A percentile compares a stretch with the other conserved stretches of the same genome.
These are phyloP conservation scores for Pulveroboletus sp. DNA, from an alignment of 768 basidiomycete genomes.

Conservation along the genomic window DNA sequence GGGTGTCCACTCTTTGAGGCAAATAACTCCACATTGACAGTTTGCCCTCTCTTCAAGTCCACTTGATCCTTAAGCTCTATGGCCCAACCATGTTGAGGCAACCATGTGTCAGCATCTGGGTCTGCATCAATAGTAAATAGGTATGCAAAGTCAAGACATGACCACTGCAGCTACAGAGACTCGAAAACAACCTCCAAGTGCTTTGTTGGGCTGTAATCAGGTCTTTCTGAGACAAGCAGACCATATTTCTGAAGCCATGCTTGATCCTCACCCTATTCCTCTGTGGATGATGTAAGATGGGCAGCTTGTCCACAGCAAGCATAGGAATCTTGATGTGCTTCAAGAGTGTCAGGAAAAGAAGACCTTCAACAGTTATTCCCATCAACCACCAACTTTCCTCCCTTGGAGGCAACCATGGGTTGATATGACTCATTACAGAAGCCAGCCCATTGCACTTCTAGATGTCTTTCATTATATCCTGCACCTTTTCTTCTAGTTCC, in stretches of 20 bases:
- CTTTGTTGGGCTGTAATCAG: constrained; percentile 40
- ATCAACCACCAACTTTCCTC: constrained; percentile 47
- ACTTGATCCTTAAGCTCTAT: constrained; percentile 10
- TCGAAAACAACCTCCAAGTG: constrained; percentile 60
- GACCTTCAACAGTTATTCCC: constrained; percentile 44
- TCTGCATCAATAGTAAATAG: constrained; percentile 43
- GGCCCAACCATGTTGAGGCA: constrained; percentile 47
- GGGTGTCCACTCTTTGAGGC: constrained; percentile 44
- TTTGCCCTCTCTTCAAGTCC: constrained; percentile 1
- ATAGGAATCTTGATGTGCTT: constrained; percentile 39
- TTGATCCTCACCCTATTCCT: constrained; percentile 25
- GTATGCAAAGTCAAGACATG: too few species aligned
- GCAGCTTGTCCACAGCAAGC: constrained; percentile 37
- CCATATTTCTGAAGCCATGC: constrained; percentile 23
- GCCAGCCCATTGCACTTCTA: constrained; percentile 58
- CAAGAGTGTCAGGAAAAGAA: constrained; percentile 46
- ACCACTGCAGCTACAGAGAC: constrained; percentile 52
- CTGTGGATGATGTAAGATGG: constrained; percentile 45
- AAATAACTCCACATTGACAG: constrained; percentile 42
- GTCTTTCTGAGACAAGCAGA: constrained; percentile 20
- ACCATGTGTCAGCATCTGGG: constrained; percentile 39
- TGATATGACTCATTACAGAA: constrained; percentile 52
- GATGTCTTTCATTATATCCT: constrained; percentile 54
- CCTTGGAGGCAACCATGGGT: constrained; percentile 52
- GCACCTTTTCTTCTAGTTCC: constrained; percentile 56